These are phyloP conservation scores for Papiliotrema terrestris DNA, from an alignment of 1,284 basidiomycete species.

Conservation along the genomic window DNA sequence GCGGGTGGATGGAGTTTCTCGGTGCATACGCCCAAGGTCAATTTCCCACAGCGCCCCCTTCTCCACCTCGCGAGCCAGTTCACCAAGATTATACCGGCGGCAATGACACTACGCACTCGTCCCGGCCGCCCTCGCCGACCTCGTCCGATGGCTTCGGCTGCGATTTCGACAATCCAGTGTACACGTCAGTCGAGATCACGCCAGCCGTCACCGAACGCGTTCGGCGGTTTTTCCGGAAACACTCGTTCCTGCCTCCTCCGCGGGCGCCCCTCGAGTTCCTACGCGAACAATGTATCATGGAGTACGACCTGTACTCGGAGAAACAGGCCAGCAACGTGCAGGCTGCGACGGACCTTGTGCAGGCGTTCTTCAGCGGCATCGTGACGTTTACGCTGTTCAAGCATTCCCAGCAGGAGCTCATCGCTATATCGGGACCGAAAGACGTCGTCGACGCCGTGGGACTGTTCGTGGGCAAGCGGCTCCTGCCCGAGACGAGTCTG, in stretches of 20 bases:
- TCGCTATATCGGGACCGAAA: slow-evolving; percentile 13
- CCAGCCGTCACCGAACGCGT: background rate
- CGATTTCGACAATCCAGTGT: slow-evolving; percentile 1
- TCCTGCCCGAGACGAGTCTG: slow-evolving; percentile 18
- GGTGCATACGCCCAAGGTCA: no score
- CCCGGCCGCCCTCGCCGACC: no score
- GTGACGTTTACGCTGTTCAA: slow-evolving; percentile 25
- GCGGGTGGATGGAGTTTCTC: no score
- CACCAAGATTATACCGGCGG: no score
- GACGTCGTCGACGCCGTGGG: slow-evolving; percentile 6
- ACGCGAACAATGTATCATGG: slow-evolving; percentile 17
- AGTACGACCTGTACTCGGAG: slow-evolving; percentile 23
- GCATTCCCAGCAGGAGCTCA: slow-evolving; percentile 16
- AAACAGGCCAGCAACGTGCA: slow-evolving; percentile 24
- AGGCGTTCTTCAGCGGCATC: slow-evolving; percentile 21
- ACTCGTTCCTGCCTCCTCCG: slow-evolving; percentile 26
- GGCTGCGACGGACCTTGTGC: slow-evolving; percentile 16
- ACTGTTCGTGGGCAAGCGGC: slow-evolving; percentile 8
- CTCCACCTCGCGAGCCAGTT: no score
- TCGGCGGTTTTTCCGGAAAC: slow-evolving; percentile 14
- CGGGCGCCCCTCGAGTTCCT: slow-evolving; percentile 18
- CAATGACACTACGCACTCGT: no score
- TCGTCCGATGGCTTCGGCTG: background rate
- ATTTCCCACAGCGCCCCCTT: no score
- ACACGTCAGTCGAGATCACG: slow-evolving; percentile 1